phyloP scores from a whole-genome alignment of 441 rosid species.

The Cnidoscolus chayamansa region DNA sequence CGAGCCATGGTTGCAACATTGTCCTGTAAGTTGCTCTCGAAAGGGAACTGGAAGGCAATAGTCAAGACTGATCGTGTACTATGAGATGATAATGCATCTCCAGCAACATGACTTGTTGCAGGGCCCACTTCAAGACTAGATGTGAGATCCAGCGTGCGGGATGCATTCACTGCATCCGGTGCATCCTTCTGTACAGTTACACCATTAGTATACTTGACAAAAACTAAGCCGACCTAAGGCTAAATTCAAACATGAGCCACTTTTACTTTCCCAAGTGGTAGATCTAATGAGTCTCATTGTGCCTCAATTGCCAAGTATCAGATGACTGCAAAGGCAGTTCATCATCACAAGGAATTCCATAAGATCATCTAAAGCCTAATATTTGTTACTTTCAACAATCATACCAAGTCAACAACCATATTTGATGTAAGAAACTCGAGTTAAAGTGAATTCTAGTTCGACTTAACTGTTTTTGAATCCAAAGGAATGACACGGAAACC shows the following conservation, averaged over 20 bases:
- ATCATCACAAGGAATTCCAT: background rate
- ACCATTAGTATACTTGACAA: conserved; percentile 15
- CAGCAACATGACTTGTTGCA: conserved; percentile 43
- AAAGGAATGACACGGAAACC: conserved; percentile 93
- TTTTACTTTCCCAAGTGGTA: background rate
- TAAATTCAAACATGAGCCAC: background rate
- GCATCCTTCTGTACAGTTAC: conserved; percentile 49
- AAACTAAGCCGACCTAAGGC: background rate
- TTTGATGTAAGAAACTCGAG: background rate
- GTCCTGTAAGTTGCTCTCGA: conserved; percentile 78
- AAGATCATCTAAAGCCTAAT: background rate
- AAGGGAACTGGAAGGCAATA: conserved; percentile 98
- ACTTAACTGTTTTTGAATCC: conserved; percentile 69
- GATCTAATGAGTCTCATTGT: background rate
- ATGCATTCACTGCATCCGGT: conserved; percentile 48
- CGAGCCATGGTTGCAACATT: conserved; percentile 95
- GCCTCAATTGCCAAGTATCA: background rate
- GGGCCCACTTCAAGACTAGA: conserved; percentile 92
- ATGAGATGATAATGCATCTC: conserved; percentile 49
- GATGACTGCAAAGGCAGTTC: background rate
- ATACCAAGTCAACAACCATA: background rate
- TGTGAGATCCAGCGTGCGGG: conserved; percentile 85
- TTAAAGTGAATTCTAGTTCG: conserved; percentile 6
- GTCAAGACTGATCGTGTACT: conserved; percentile 77
- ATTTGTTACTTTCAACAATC: background rate